Base-by-base conservation (phyloP, 2,329 filamentous ascomycete genomes). In the Neopestalotiopsis sp. region DNA sequence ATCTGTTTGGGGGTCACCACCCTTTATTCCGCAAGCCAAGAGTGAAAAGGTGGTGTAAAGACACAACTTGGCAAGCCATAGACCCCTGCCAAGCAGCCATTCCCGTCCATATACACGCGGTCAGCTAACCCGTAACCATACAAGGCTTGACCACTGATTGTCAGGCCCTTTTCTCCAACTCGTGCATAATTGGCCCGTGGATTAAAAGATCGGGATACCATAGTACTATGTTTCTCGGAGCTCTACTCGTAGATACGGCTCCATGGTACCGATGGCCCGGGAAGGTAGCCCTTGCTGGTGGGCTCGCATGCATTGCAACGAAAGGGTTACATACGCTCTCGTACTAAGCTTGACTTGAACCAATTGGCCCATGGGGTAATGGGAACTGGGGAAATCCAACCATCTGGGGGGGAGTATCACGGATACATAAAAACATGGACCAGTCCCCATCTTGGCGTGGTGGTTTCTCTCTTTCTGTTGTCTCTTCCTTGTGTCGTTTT, bases 231-330 rank as follows among this genome's bases (percentile, higher is more conserved):
- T 38, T 64, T 5, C 24, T 28, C 24, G 24, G 34, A 52, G 4
- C 42, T 64, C 34, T 62, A 14, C 34, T 28, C 24, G 24, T 28
- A 28, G 24, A 28, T 28, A 52, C 42, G 61, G 61, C 34, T 64
- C 42, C 34, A 9, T 45, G 61, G 61, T 49, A 49, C 61, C 61
- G 42, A 52, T 52, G 61, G 42, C 38, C 61, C 40, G 61, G 61
- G 61, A 64, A 52, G 45, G 14, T 17, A 52, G 20, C 38, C 13
- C 61, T 10, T 64, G 61, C 38, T 64, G 14, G 17, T 17, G 45
- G 61, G 40, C 42, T 28, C 61, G 59, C 38, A 64, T 64, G 28
- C 61, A 64, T 52, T 64, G 40, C 61, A 64, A 64, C 40, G 38
- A 24, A 28, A 65, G 34, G 40, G 24, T 24, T 34, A 17, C 32